Conservation (phyloP, 2,329 filamentous ascomycete species). For the Dothideomycetes sp. region DNA sequence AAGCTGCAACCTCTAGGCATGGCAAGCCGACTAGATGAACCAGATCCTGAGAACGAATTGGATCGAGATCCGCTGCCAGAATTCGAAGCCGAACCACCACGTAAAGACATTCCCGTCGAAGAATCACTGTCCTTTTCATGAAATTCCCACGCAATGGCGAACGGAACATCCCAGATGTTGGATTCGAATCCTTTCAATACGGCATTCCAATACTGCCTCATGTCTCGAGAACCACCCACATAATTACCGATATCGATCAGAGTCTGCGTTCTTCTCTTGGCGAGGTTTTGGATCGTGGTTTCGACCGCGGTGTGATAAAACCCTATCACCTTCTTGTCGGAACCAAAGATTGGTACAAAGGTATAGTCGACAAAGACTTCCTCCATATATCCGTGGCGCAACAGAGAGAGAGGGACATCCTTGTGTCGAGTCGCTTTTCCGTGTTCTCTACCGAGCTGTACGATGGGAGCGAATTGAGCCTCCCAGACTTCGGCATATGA, state of each 20-base stretch:
- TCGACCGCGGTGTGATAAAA: conserved; percentile 12
- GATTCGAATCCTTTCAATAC: conserved; percentile 10
- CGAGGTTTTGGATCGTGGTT: conserved; percentile 7
- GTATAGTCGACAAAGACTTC: conserved; percentile 15
- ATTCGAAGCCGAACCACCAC: background rate
- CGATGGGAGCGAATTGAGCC: conserved; percentile 4
- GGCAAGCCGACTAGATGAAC: background rate
- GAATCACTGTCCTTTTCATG: conserved; percentile 6
- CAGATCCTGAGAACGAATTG: background rate
- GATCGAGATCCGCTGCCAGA: background rate
- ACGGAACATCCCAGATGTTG: conserved; percentile 14
- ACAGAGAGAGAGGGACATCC: conserved; percentile 12
- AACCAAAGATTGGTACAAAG: conserved; percentile 12
- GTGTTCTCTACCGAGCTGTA: conserved; percentile 17
- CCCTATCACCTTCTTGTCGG: conserved; percentile 3
- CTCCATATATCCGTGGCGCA: conserved; percentile 13
- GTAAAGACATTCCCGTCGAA: background rate
- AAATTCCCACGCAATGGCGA: conserved; percentile 10
- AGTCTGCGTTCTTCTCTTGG: conserved; percentile 9
- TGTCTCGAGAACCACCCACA: conserved; percentile 1
- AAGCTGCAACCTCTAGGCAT: conserved; percentile 7
- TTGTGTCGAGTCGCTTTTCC: conserved; percentile 15
- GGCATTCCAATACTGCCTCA: conserved; percentile 9
- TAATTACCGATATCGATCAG: conserved; percentile 7
- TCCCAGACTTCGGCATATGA: conserved; percentile 10